phyloP scores from a whole-genome alignment of 1,284 basidiomycete species.

The Tilletiaria anomala region DNA sequence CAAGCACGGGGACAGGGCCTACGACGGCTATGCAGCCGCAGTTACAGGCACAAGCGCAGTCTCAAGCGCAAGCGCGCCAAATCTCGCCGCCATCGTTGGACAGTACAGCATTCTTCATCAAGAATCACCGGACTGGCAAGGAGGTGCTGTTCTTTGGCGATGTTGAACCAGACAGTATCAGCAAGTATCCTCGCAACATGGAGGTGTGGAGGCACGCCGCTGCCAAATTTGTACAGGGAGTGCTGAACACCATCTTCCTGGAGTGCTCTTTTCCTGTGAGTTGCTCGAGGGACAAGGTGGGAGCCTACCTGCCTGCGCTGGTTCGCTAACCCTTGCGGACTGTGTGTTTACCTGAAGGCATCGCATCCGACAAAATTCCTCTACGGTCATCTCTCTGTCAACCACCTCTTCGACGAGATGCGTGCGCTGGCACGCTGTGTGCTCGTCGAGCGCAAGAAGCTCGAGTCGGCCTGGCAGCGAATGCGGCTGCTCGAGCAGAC shows the following conservation, averaged over 20 bases:
- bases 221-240: constrained; percentile 16
- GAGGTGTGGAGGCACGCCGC: constrained; percentile 29
- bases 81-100: too few relatives aligned
- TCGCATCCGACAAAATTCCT: constrained; percentile 26
- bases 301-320: neutral
- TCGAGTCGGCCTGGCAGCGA: constrained; percentile 3
- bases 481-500: neutral
- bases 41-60: too few relatives aligned
- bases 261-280: constrained; percentile 31
- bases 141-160: constrained; percentile 37
- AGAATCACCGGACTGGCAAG: constrained; percentile 19
- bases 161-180: constrained; percentile 32
- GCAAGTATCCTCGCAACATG: constrained; percentile 16
- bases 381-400: constrained; percentile 28
- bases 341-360: too few relatives aligned
- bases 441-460: constrained; percentile 6
- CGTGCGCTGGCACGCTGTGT: constrained; percentile 19
- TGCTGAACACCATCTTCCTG: constrained; percentile 25
- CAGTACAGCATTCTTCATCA: constrained; percentile 33
- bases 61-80: too few relatives aligned
- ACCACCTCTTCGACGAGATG: constrained; percentile 27
- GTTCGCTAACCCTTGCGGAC: neutral
- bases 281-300: too few relatives aligned
- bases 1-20: too few relatives aligned
- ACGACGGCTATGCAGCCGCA: too few relatives aligned